A percentile compares a stretch with the other conserved stretches of the same genome.
Evolutionary conservation across 2,329 filamentous ascomycete species (phyloP).

Genomic region (Drechslerella coelobrocha): DNA sequence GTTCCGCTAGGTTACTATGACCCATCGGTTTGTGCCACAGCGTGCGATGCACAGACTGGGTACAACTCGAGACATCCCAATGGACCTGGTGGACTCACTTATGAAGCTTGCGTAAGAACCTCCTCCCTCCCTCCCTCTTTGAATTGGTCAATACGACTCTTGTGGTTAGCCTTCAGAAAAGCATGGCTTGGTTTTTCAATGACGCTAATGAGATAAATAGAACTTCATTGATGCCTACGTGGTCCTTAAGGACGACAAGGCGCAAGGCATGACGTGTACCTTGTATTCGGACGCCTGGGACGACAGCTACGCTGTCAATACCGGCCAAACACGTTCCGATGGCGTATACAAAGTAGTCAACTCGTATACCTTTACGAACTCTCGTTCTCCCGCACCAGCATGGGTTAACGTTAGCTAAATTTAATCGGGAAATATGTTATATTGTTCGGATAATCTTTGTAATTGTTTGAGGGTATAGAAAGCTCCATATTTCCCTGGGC

Average conservation of each 20-base stretch:
- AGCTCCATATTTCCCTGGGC: too few species aligned
- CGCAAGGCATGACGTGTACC: slow-evolving; percentile 37
- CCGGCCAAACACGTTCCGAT: slow-evolving; percentile 25
- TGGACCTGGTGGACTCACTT: slow-evolving; percentile 25
- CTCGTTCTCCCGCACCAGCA: slow-evolving; percentile 13
- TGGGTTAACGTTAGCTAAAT: slow-evolving; percentile 18
- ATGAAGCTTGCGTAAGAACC: slow-evolving; percentile 36
- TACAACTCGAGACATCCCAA: slow-evolving; percentile 50
- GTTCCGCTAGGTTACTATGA: slow-evolving; percentile 32
- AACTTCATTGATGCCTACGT: slow-evolving; percentile 42
- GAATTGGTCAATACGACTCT: background rate
- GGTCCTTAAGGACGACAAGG: slow-evolving; percentile 34
- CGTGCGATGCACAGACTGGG: slow-evolving; percentile 50
- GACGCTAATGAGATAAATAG: slow-evolving; percentile 11
- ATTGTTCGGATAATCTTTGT: too few species aligned
- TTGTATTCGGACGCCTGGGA: slow-evolving; percentile 34
- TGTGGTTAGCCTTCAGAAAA: too few species aligned
- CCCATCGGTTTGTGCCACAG: slow-evolving; percentile 35
- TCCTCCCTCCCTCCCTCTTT: background rate
- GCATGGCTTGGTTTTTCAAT: too few species aligned
- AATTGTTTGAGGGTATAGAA: too few species aligned
- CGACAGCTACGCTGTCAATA: slow-evolving; percentile 38
- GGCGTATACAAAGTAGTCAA: slow-evolving; percentile 29
- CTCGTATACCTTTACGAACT: slow-evolving; percentile 39
- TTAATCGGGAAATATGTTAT: too few species aligned